A percentile compares a stretch with the other conserved stretches of the same genome.
Conservation (phyloP, 2,329 filamentous ascomycete species). For the Simplicillium aogashimaense region DNA sequence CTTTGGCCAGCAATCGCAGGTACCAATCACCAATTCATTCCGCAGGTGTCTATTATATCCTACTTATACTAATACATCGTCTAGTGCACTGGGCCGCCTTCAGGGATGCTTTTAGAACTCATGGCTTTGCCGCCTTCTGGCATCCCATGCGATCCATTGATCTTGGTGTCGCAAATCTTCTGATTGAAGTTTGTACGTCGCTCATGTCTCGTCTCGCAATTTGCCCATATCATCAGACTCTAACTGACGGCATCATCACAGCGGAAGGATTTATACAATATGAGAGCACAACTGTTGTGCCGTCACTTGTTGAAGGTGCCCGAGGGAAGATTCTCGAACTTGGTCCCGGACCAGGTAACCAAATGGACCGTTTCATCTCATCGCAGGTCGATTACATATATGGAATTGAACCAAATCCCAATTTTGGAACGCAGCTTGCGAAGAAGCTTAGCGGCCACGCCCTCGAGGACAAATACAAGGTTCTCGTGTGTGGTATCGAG, state of each 20-base stretch:
- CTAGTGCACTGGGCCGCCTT: slow-evolving; percentile 2
- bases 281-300: slow-evolving; percentile 4
- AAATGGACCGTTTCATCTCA: slow-evolving; percentile 26
- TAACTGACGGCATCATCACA: neutral
- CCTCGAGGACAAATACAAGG: slow-evolving; percentile 24
- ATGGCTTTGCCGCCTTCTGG: slow-evolving; percentile 2
- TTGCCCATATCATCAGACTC: neutral
- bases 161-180: slow-evolving; percentile 1
- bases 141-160: slow-evolving; percentile 1
- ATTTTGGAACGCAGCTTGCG: slow-evolving; percentile 19
- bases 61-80: neutral
- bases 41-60: neutral
- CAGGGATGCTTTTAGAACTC: slow-evolving; percentile 1
- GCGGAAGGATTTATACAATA: slow-evolving; percentile 5
- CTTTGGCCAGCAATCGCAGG: slow-evolving; percentile 3
- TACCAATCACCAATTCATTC: neutral
- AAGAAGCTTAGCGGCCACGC: slow-evolving; percentile 16
- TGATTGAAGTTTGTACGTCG: slow-evolving; percentile 2
- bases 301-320: slow-evolving; percentile 1
- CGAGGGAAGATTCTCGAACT: slow-evolving; percentile 26
- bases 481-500: slow-evolving; percentile 25
- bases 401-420: slow-evolving; percentile 28
- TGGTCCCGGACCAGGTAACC: slow-evolving; percentile 32
- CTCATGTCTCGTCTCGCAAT: too few relatives aligned
- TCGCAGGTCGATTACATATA: slow-evolving; percentile 22